phyloP scores from a whole-genome alignment of 1,284 basidiomycete species.

The Boletus coffeatus region DNA sequence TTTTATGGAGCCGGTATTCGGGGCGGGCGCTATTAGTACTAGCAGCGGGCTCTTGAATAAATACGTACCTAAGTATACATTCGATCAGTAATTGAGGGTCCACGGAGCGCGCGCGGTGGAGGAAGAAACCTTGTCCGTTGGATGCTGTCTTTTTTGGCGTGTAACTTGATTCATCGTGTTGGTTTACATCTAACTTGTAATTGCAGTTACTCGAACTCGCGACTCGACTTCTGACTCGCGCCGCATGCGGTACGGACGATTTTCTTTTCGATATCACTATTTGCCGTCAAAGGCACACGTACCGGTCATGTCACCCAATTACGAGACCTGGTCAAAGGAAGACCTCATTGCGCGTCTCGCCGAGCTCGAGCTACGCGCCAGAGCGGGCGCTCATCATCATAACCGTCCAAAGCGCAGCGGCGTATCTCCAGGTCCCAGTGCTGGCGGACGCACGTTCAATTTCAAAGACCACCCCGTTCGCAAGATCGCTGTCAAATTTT shows the following conservation, averaged over 20 bases:
- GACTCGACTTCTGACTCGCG: neutral
- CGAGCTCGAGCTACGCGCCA: conserved; percentile 40
- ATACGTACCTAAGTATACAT: neutral
- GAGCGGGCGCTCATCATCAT: conserved; percentile 4
- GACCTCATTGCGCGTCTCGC: conserved; percentile 60
- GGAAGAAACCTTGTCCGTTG: neutral
- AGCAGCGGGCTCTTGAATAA: neutral
- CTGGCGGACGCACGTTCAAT: conserved; percentile 41
- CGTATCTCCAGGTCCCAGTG: conserved; percentile 1
- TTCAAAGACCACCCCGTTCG: conserved; percentile 67
- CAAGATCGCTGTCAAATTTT: conserved; percentile 91
- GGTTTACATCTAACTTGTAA: neutral
- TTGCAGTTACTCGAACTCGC: neutral
- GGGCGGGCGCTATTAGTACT: no score
- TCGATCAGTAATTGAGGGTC: neutral
- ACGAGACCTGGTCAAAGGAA: conserved; percentile 59
- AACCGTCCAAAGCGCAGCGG: conserved; percentile 4
- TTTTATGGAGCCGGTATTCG: no score
- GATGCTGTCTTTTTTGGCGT: neutral
- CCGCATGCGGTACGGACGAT: conserved; percentile 25
- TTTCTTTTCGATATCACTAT: conserved; percentile 26
- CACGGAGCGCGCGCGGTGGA: neutral
- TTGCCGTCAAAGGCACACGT: conserved; percentile 25
- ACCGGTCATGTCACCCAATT: conserved; percentile 33
- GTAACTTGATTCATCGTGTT: neutral